A percentile compares a stretch with the other conserved stretches of the same genome.
Evolutionary conservation across 2,329 filamentous ascomycete species (phyloP).

Genomic region (Tolypocladium nubicola): DNA sequence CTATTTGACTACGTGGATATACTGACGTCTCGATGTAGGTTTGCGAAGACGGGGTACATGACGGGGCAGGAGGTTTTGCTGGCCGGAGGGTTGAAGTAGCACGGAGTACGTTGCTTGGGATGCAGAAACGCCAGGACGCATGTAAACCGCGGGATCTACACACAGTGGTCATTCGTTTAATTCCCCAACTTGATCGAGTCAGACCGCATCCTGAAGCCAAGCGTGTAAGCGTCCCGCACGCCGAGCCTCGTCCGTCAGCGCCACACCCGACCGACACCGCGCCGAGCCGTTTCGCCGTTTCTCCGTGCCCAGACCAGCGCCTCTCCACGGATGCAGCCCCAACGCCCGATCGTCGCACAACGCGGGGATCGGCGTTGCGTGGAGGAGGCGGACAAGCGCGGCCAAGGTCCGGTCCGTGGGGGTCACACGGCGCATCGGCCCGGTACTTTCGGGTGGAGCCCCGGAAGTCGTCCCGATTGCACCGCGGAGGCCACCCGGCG

Average conservation of each 20-base stretch:
- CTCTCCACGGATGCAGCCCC: neutral
- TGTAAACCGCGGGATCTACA: neutral
- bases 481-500: neutral
- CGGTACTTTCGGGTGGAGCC: neutral
- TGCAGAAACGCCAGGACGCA: neutral
- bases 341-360: neutral
- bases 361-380: neutral
- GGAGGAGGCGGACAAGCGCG: neutral
- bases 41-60: conserved; percentile 17
- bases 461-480: conserved; percentile 1
- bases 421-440: neutral
- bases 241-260: no score
- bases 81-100: conserved; percentile 13
- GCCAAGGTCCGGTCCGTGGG: neutral
- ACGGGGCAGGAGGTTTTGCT: conserved; percentile 17
- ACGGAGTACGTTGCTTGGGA: neutral
- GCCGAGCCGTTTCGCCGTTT: neutral
- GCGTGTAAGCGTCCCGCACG: neutral
- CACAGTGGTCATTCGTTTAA: neutral
- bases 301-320: neutral
- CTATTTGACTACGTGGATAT: neutral
- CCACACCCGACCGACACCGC: no score
- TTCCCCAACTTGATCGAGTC: neutral
- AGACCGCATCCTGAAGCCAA: neutral
- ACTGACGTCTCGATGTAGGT: conserved; percentile 7